phyloP scores from a whole-genome alignment of 495 filamentous ascomycete species.

The Thozetella sp. region DNA sequence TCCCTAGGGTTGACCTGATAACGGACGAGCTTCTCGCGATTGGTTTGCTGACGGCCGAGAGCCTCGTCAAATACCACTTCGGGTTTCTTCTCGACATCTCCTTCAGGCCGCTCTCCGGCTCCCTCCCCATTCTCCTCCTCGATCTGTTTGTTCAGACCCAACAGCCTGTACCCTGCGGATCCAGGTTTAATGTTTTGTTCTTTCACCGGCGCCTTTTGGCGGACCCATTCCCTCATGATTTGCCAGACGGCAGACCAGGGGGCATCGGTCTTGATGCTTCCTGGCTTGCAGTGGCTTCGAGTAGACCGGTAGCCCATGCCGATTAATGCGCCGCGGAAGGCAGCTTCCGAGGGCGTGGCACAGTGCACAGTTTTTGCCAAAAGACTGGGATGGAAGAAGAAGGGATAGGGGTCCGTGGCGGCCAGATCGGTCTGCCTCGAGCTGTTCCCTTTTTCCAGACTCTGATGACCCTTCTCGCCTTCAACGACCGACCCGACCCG shows the following conservation, averaged over 20 bases:
- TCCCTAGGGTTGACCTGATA: slow-evolving; percentile 87
- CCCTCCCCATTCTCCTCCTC: slow-evolving; percentile 9
- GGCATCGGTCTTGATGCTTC: slow-evolving; percentile 89
- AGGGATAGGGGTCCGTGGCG: slow-evolving; percentile 69
- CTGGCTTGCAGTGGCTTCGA: slow-evolving; percentile 83
- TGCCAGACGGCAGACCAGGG: slow-evolving; percentile 90
- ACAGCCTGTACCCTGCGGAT: slow-evolving; percentile 69
- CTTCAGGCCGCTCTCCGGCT: slow-evolving; percentile 6
- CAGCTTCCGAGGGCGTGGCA: slow-evolving; percentile 68
- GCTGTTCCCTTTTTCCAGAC: slow-evolving; percentile 25
- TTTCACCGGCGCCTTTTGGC: slow-evolving; percentile 75
- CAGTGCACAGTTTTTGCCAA: slow-evolving; percentile 78
- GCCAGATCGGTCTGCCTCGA: slow-evolving; percentile 53
- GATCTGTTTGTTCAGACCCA: slow-evolving; percentile 29
- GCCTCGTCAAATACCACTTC: slow-evolving; percentile 81
- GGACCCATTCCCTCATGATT: slow-evolving; percentile 88
- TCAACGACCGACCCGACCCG: slow-evolving; percentile 9
- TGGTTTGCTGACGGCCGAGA: slow-evolving; percentile 67
- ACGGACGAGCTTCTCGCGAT: slow-evolving; percentile 62
- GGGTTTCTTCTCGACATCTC: slow-evolving; percentile 26
- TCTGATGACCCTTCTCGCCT: slow-evolving; percentile 10
- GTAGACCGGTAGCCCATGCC: slow-evolving; percentile 79
- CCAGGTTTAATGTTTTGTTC: slow-evolving; percentile 65
- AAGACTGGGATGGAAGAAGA: slow-evolving; percentile 77
- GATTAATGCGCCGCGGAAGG: slow-evolving; percentile 77